Conservation (phyloP, 371 early-diverging fungal genomes). For the Saksenaea vasiformis region DNA sequence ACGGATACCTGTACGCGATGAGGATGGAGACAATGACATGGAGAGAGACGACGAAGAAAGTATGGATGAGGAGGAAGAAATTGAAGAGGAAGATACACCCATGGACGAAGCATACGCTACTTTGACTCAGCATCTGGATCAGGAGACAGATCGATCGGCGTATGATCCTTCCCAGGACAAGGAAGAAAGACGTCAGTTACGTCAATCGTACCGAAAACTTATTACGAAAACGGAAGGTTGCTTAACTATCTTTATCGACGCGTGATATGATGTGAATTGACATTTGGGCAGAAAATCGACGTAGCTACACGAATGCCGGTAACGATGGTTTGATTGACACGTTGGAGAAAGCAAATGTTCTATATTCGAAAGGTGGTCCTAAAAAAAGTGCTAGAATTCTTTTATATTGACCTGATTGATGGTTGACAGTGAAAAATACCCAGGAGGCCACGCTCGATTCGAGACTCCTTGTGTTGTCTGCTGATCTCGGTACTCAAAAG, state of each 20-base stretch:
- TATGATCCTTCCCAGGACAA: slow-evolving; percentile 53
- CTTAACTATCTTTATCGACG: background rate
- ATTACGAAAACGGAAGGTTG: slow-evolving; percentile 51
- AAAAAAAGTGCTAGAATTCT: background rate
- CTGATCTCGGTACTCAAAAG: slow-evolving; percentile 77
- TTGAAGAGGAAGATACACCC: slow-evolving; percentile 7
- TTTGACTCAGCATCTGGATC: slow-evolving; percentile 15
- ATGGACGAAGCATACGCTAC: slow-evolving; percentile 10
- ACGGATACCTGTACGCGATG: background rate
- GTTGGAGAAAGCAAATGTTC: slow-evolving; percentile 56
- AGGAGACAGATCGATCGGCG: slow-evolving; percentile 21
- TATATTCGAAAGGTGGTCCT: slow-evolving; percentile 47
- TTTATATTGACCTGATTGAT: background rate
- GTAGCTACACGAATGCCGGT: slow-evolving; percentile 52
- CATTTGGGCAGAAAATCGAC: slow-evolving; percentile 34
- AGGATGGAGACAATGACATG: too few relatives aligned
- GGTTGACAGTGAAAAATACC: slow-evolving; percentile 64
- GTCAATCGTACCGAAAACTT: slow-evolving; percentile 54
- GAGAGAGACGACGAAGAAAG: background rate
- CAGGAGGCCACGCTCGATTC: slow-evolving; percentile 93
- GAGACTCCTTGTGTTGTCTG: slow-evolving; percentile 67
- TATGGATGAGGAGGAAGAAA: slow-evolving; percentile 5
- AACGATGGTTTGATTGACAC: slow-evolving; percentile 48
- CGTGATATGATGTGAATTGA: background rate
- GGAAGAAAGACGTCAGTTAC: slow-evolving; percentile 50